Base-by-base conservation (phyloP, 306 rosid genomes). In the Medicago lupulina region DNA sequence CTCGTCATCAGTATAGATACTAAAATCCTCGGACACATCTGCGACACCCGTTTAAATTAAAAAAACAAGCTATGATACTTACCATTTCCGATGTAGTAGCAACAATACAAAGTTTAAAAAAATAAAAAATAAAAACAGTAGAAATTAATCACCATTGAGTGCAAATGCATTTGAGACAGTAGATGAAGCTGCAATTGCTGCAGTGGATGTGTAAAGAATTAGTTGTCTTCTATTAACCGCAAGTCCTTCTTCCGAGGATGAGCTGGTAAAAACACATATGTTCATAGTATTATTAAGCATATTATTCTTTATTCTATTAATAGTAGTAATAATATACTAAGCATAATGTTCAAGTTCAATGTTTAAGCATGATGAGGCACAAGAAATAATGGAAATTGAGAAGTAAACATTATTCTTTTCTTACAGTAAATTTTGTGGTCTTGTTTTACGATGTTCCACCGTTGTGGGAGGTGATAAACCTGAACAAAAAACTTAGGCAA, bases 1-100 rank as follows among this genome's bases (percentile, higher is more conserved):
- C 34, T 46, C 89, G 63, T 88, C 97, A 41, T 94, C 98, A 0
- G 84, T 78, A 80, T 87, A 94, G 46, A 77, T 8, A 40, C 93
- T 90, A 79, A 81, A 87, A 65, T 84, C 92, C 73, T 89, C 91
- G 0, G 86, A 53, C 10, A 49, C 86, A 63, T 85, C 94, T 89
- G 81, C 51, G 79, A 77, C 36, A 47, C 59, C 43, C 43, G 31
- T 8, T 6, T 11, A 25, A 81, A 47, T 28, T 28, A 17, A 16
- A 38, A 38, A 10, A 9, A 65, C 18, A 64, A 5, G 46, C 25
- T 7, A n/a, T 72, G 38, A 72, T 5, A 63, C 79, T 4, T 28
- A 28, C 10, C 43, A 31, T 28, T 7, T 28, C 40, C 11, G 18
- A 14, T n/a, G 51, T 0, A 57, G 51, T 0, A 57, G 19, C 19